Percentiles rank a stretch among this genome's conserved stretches.
phyloP scores from a whole-genome alignment of 306 rosid genomes.

The Carpinus fangiana region DNA sequence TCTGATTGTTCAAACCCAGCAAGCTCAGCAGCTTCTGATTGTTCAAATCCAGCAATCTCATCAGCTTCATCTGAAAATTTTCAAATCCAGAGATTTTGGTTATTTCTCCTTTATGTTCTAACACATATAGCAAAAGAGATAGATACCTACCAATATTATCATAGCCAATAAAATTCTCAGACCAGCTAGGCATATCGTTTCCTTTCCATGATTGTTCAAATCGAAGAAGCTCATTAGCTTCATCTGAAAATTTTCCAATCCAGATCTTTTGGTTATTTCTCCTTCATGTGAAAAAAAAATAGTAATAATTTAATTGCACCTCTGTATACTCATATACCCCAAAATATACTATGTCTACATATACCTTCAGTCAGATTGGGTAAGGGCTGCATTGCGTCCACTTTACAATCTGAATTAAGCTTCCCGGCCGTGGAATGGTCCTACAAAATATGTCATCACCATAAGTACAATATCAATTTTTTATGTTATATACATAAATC shows the following conservation, averaged over 20 bases:
- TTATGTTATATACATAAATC: too few species aligned
- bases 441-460: conserved; percentile 34
- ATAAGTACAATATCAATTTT: neutral
- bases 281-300: neutral
- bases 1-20: too few species aligned
- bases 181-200: conserved; percentile 63
- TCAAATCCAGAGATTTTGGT: conserved; percentile 22
- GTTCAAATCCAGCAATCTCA: too few species aligned
- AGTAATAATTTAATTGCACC: too few species aligned
- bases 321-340: too few species aligned
- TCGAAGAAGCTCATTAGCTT: conserved; percentile 42
- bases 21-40: too few species aligned
- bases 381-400: too few species aligned
- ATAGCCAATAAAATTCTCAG: conserved; percentile 18
- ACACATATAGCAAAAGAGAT: conserved; percentile 5
- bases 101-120: neutral
- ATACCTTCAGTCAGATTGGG: conserved; percentile 75
- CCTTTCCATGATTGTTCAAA: conserved; percentile 77
- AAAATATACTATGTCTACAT: conserved; percentile 14
- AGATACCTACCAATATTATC: conserved; percentile 43
- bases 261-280: conserved; percentile 16
- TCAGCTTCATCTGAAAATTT: conserved; percentile 1
- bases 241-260: conserved; percentile 42
- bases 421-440: conserved; percentile 51
- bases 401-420: too few species aligned